Evolutionary conservation across 805 yeast species (phyloP), one percentile per base, ranked within the genome.

Genomic region (Starmera amethionina): DNA sequence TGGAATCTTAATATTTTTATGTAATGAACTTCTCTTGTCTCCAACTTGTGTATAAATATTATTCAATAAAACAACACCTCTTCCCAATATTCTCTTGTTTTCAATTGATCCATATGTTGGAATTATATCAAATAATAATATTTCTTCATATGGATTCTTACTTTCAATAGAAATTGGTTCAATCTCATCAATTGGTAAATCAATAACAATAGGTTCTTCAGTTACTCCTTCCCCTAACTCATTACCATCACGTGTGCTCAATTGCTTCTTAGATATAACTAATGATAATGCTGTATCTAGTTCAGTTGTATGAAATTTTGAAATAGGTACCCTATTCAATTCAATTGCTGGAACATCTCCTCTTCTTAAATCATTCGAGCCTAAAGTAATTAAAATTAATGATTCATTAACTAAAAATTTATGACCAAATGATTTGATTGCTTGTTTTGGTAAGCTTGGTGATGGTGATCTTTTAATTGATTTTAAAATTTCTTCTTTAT

Each of bases 391-490:
- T 43, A 89, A 64, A n/a, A 89, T 67, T 50, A 89, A 62, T 2
- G 85, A 73, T 52, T 86, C 89, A 40, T 72, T 70, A 8, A 65
- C 61, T 46, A 89, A 68, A 55, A 75, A 85, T 32, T 82, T 67
- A 56, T 88, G 96, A 31, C 96, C 96, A 62, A 87, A 82, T 0
- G 94, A 81, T 57, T 84, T 87, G 40, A 85, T 74, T 2, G 87
- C 81, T 39, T 74, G 72, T 8, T 47, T 42, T 34, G 30, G 4
- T 29, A 27, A 12, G 35, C 18, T 43, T 46, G 38, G 41, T 15
- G 32, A 5, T 18, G 37, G 37, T 32, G 52, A 51, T 29, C 48
- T 49, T 28, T 47, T 50, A 19, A 54, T 40, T 10, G 48, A 45
- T 34, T 42, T 50, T 19, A 42, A 43, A 11, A 47, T 40, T 10